Base-by-base conservation (phyloP, 2,329 filamentous ascomycete genomes). In the Fusarium sp. region DNA sequence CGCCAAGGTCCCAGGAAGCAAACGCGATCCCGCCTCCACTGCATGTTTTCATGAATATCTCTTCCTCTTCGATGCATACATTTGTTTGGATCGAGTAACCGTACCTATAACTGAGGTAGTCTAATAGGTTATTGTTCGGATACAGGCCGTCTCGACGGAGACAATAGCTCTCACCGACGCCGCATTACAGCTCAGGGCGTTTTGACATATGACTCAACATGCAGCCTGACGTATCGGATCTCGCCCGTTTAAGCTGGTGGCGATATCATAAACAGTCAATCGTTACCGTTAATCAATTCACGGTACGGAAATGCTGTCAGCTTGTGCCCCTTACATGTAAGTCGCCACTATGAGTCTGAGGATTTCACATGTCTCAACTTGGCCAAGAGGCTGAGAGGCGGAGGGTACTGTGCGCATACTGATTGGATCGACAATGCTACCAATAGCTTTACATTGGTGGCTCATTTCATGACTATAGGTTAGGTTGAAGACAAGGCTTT, bases 301-400 rank as follows among this genome's bases (percentile, higher is more conserved):
- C 45, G 39, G 33, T 22, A n/a, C 24, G 47, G n/a, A 26, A 53
- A 16, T 26, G 30, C 7, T 50, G 38, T 61, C 53, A 61, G 62
- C 39, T 67, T 51, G 53, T 67, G 45, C 18, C n/a, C 24, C 38
- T 60, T 60, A 10, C 35, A 8, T 60, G 24, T n/a, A 66, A 60
- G 30, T 61, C 38, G 62, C 64, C 62, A 67, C 62, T 35, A 16
- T 31, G 38, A 61, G n/a, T 31, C n/a, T 33, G 28, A 44, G 45
- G 42, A n/a, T 20, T 55, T 66, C 51, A 39, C 16, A 7, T 59
- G n/a, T 30, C n/a, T 26, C 36, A 26, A 16, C 16, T 31, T 18
- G 7, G 10, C 15, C 14, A 30, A 30, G 26, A 28, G 20, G 33
- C 24, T 39, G 50, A 30, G 24, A 38, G 50, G 20, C 11, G 24